Conservation (phyloP, 371 early-diverging fungal species). For the Mortierella sp. region DNA sequence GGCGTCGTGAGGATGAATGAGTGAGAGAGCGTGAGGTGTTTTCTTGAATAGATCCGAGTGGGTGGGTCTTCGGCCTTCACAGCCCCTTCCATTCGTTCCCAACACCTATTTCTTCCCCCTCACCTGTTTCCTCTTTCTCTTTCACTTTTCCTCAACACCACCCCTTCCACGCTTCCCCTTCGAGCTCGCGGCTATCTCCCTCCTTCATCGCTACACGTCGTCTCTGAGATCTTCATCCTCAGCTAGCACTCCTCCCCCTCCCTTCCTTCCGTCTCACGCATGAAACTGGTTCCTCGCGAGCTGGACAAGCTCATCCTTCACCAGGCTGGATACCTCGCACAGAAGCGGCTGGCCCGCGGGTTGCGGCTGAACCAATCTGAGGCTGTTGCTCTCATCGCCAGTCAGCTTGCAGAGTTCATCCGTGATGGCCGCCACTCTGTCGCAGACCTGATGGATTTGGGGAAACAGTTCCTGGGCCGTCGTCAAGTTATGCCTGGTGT, state of each 20-base stretch:
- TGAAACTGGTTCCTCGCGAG: conserved; percentile 87
- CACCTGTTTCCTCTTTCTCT: not conserved
- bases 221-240: not conserved
- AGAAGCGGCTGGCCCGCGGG: conserved; percentile 88
- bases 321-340: conserved; percentile 89
- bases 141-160: not conserved
- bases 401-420: conserved; percentile 86
- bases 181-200: not conserved
- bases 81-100: too few relatives aligned
- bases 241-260: conserved; percentile 7
- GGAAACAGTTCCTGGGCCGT: conserved; percentile 86
- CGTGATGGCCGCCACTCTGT: conserved; percentile 89
- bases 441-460: conserved; percentile 88
- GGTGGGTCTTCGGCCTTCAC: too few relatives aligned
- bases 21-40: too few relatives aligned
- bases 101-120: too few relatives aligned
- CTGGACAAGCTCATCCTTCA: conserved; percentile 87
- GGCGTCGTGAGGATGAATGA: too few relatives aligned
- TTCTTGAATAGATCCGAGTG: too few relatives aligned
- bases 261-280: conserved; percentile 14
- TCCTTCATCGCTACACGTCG: not conserved
- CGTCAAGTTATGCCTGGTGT: conserved; percentile 85
- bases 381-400: conserved; percentile 85
- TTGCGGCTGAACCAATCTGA: conserved; percentile 87
- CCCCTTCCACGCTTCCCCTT: not conserved